Conservation (phyloP, 768 basidiomycete species). For the Tulasnella sp. region DNA sequence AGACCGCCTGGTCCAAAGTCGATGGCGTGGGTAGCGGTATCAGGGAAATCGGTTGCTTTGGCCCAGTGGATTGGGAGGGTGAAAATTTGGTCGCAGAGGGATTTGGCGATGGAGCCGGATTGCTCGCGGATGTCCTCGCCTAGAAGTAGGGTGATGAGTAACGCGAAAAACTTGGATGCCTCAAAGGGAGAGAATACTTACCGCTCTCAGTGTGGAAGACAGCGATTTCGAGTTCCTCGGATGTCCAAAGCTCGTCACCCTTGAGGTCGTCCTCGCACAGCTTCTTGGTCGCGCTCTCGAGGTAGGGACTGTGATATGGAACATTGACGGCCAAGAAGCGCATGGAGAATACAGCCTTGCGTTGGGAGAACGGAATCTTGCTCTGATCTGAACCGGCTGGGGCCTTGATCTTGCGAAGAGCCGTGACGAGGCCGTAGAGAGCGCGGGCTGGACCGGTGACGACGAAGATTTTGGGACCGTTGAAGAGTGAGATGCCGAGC, state of each 20-base stretch:
- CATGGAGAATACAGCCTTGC: slow-evolving; percentile 87
- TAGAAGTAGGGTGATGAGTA: slow-evolving; percentile 58
- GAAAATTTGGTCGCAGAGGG: slow-evolving; percentile 91
- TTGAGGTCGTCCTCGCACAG: slow-evolving; percentile 44
- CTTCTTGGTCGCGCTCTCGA: slow-evolving; percentile 68
- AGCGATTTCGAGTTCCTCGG: slow-evolving; percentile 67
- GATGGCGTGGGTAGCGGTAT: slow-evolving; percentile 85
- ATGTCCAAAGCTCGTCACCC: slow-evolving; percentile 31
- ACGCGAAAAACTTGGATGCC: slow-evolving; percentile 70
- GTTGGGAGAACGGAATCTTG: slow-evolving; percentile 89
- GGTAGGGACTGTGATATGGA: slow-evolving; percentile 91
- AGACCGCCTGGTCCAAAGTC: slow-evolving; percentile 96
- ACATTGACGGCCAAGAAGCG: slow-evolving; percentile 95
- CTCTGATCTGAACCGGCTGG: slow-evolving; percentile 85
- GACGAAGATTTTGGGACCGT: slow-evolving; percentile 86
- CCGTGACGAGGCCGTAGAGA: slow-evolving; percentile 91
- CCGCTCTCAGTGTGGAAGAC: slow-evolving; percentile 94
- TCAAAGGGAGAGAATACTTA: slow-evolving; percentile 63
- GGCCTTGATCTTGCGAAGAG: slow-evolving; percentile 84
- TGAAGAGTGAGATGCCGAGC: slow-evolving; percentile 83
- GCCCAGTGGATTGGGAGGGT: slow-evolving; percentile 89
- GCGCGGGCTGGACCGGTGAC: slow-evolving; percentile 88
- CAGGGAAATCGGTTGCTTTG: slow-evolving; percentile 83
- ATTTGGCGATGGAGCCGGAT: slow-evolving; percentile 71
- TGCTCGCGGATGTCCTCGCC: slow-evolving; percentile 77